phyloP scores from a whole-genome alignment of 73 alveolate genomes.

The Paramecium bursaria region DNA sequence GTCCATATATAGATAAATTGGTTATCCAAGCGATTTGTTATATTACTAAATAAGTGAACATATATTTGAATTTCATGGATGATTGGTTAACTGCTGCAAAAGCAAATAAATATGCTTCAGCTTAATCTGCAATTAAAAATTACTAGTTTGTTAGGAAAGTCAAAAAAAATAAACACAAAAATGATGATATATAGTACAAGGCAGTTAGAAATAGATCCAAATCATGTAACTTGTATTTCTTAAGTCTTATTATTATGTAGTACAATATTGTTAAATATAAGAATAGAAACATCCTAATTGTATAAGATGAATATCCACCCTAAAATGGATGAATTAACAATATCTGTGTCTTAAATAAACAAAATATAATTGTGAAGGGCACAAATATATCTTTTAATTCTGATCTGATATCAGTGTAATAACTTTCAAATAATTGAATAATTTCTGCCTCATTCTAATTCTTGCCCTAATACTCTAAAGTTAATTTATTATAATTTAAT shows the following conservation, averaged over 20 bases:
- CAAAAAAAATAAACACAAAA: not conserved
- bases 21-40: constrained; percentile 38
- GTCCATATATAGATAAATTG: not conserved
- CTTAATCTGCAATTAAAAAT: constrained; percentile 40
- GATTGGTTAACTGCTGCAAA: constrained; percentile 49
- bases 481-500: constrained; percentile 14
- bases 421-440: constrained; percentile 13
- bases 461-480: constrained; percentile 33
- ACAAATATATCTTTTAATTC: constrained; percentile 42
- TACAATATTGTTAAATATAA: constrained; percentile 33
- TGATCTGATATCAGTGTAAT: constrained; percentile 46
- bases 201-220: constrained; percentile 41
- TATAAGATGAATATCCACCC: constrained; percentile 20
- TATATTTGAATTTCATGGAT: constrained; percentile 41
- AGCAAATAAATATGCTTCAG: constrained; percentile 57
- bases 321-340: constrained; percentile 18
- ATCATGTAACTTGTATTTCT: constrained; percentile 50
- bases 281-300: constrained; percentile 30
- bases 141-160: constrained; percentile 2
- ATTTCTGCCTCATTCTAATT: constrained; percentile 16
- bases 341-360: constrained; percentile 19
- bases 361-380: constrained; percentile 26
- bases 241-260: constrained; percentile 29
- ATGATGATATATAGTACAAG: constrained; percentile 7
- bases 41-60: constrained; percentile 21